Evolutionary conservation across 305 asterid species (phyloP).

Genomic region (Ilex paraguariensis): DNA sequence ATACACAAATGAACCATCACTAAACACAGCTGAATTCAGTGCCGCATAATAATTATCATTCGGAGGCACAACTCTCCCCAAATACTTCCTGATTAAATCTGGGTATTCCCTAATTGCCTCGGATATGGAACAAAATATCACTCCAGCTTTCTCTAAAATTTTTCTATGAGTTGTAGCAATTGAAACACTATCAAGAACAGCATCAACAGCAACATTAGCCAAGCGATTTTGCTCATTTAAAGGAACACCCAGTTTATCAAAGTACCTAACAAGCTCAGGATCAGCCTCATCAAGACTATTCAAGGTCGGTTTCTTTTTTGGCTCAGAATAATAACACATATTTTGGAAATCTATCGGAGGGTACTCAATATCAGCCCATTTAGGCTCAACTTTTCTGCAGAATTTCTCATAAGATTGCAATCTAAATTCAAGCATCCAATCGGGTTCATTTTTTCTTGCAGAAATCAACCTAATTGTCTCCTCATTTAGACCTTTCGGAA

Average conservation of each 20-base stretch:
- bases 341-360: slow-evolving; percentile 70
- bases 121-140: slow-evolving; percentile 89
- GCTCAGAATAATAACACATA: slow-evolving; percentile 80
- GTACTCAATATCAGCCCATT: slow-evolving; percentile 87
- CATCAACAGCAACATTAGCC: slow-evolving; percentile 46
- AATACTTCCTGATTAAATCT: slow-evolving; percentile 62
- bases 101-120: slow-evolving; percentile 90
- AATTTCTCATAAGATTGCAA: slow-evolving; percentile 67
- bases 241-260: slow-evolving; percentile 81
- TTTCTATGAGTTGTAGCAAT: slow-evolving; percentile 7
- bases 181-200: no score
- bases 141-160: slow-evolving; percentile 78
- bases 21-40: slow-evolving; percentile 86
- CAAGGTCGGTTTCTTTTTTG: slow-evolving; percentile 62
- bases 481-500: slow-evolving; percentile 82
- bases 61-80: slow-evolving; percentile 79
- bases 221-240: slow-evolving; percentile 76
- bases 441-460: slow-evolving; percentile 64
- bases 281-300: slow-evolving; percentile 56
- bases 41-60: slow-evolving; percentile 87
- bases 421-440: slow-evolving; percentile 90
- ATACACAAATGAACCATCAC: slow-evolving; percentile 97
- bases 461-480: slow-evolving; percentile 84
- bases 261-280: slow-evolving; percentile 74
- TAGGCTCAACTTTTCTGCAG: slow-evolving; percentile 65